A percentile compares a stretch with the other conserved stretches of the same genome.
These are phyloP conservation scores for Colletotrichum spaethianum DNA, from an alignment of 2,329 filamentous ascomycete species.

Conservation along the genomic window DNA sequence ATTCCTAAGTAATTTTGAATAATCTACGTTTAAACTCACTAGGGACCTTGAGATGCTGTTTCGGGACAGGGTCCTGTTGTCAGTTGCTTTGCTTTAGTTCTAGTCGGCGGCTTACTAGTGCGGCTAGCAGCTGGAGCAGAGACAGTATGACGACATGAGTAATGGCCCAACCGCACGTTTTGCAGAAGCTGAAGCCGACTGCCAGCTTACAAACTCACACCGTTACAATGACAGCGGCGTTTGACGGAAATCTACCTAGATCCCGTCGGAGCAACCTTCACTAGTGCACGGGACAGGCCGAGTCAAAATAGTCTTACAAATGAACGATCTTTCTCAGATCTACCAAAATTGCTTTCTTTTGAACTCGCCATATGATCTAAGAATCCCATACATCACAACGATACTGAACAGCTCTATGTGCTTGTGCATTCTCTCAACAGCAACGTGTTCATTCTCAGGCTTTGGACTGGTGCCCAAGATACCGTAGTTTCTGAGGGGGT, in stretches of 20 bases:
- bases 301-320: neutral
- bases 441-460: neutral
- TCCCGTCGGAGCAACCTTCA: neutral
- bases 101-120: neutral
- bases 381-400: accelerated
- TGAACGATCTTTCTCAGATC: neutral
- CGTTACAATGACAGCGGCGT: neutral
- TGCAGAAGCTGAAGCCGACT: neutral
- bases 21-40: neutral
- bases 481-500: neutral
- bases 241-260: neutral
- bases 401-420: neutral
- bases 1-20: neutral
- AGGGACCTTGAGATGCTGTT: no score
- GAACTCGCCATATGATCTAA: neutral
- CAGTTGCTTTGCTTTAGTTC: neutral
- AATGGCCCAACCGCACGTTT: neutral
- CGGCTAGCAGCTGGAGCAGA: neutral
- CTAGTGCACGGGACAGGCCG: neutral
- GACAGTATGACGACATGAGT: neutral
- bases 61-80: neutral
- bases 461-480: no score
- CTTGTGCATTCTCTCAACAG: neutral
- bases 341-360: neutral
- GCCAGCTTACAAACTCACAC: neutral